Base-by-base conservation (phyloP, 768 basidiomycete genomes). In the Rhodocollybia butyracea region DNA sequence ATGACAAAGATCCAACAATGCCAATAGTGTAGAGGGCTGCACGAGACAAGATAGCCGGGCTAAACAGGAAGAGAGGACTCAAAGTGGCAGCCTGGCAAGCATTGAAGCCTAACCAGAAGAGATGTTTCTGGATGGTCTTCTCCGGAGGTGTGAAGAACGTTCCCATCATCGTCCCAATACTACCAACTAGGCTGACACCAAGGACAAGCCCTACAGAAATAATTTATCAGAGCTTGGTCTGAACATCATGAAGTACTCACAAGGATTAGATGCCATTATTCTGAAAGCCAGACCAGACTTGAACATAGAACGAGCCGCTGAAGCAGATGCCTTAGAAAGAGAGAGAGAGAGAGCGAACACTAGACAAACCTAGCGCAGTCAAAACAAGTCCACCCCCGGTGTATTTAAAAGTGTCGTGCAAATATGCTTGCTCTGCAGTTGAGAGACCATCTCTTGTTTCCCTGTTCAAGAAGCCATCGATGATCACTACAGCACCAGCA, bases 1-100 rank as follows among this genome's bases (percentile, higher is more conserved):
- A 96, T 12, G 86, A 86, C 26, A 95, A 80, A 2, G 89, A 83
- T 3, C 91, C 91, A n/a, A 93, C 89, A 2, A 91, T 82, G 26
- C 91, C 91, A 34, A 84, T 80, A 0, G 93, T 94, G 71, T 96
- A 96, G 2, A 96, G 73, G 5, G 91, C 93, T 8, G 93, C 93
- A 29, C 93, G 84, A 17, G 88, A 87, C 47, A 96, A 79, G 59
- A 95, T 80, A 12, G 89, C 91, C 2, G 93, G 93, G 63, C 77
- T 86, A 43, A 94, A 69, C 79, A 95, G 94, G 74, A 92, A 93
- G n/a, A 96, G 68, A 2, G 93, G 93, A 59, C 88, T 89, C 39
- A 96, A 76, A 2, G 89, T 91, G 6, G 90, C 88, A 6, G 90
- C 90, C 73, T 95, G 93, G 67, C 83, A 91, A 3, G 79, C 85